Evolutionary conservation across 192 early-diverging fungal species (phyloP).

Genomic region (Backusella parvicylindrica): DNA sequence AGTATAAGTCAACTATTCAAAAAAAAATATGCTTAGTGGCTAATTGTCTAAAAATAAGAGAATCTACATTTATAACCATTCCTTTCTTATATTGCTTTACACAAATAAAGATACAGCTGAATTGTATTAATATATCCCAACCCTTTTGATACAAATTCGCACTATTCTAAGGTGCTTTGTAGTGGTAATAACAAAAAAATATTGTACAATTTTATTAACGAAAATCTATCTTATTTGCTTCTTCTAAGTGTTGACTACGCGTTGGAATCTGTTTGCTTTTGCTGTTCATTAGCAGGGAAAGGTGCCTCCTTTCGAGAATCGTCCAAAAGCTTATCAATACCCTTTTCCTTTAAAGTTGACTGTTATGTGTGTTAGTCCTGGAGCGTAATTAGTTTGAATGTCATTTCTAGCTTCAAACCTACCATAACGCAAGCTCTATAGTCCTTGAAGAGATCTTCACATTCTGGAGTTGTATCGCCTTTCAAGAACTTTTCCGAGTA

Average conservation of each 20-base stretch:
- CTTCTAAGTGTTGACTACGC: background rate
- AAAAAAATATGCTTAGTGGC: too few relatives aligned
- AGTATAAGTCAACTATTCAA: too few relatives aligned
- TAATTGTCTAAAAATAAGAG: too few relatives aligned
- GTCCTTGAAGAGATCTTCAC: conserved; percentile 78
- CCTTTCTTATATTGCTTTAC: too few relatives aligned
- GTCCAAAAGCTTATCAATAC: conserved; percentile 76
- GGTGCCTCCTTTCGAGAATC: conserved; percentile 82
- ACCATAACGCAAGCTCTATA: conserved; percentile 87
- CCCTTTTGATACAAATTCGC: too few relatives aligned
- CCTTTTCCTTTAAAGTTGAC: conserved; percentile 76
- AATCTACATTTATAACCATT: too few relatives aligned
- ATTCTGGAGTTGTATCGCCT: conserved; percentile 74
- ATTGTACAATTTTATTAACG: background rate
- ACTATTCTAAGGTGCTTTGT: too few relatives aligned
- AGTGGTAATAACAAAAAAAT: background rate
- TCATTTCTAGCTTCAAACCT: too few relatives aligned
- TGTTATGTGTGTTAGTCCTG: conserved; percentile 18
- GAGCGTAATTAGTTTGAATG: background rate
- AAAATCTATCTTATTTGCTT: background rate
- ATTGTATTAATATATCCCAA: too few relatives aligned
- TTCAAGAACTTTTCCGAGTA: conserved; percentile 94
- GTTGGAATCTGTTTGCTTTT: background rate
- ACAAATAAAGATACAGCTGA: too few relatives aligned
- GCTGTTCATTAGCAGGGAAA: conserved; percentile 34